phyloP scores from a whole-genome alignment of 139 green algal genomes.

The Micromonas commoda region DNA sequence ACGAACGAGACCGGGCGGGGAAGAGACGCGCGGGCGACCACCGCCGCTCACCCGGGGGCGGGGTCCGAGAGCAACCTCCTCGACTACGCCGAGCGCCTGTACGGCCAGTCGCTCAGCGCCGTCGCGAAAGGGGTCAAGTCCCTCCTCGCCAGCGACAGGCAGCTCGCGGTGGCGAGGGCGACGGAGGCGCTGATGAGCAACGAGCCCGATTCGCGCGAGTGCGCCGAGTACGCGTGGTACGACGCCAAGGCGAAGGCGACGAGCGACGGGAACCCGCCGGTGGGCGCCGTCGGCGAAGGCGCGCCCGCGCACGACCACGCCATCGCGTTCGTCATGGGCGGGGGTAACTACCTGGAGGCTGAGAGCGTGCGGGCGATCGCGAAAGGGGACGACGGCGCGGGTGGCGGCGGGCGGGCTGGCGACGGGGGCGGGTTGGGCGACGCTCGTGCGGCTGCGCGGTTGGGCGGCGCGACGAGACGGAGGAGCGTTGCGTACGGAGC shows the following conservation, averaged over 20 bases:
- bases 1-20: too few relatives aligned
- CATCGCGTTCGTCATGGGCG: slow-evolving; percentile 95
- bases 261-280: not conserved
- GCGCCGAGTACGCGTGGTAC: slow-evolving; percentile 70
- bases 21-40: too few relatives aligned
- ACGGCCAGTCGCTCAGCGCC: slow-evolving; percentile 67
- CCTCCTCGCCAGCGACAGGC: slow-evolving; percentile 59
- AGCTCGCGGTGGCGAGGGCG: slow-evolving; percentile 69
- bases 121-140: slow-evolving; percentile 91
- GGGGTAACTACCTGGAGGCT: slow-evolving; percentile 91
- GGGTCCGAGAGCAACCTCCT: slow-evolving; percentile 58
- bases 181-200: slow-evolving; percentile 56
- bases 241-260: slow-evolving; percentile 65
- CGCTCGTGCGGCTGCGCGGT: too few relatives aligned
- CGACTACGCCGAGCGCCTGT: slow-evolving; percentile 87
- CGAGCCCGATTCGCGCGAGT: slow-evolving; percentile 14
- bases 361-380: slow-evolving; percentile 65
- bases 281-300: slow-evolving; percentile 29
- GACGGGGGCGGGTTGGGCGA: too few relatives aligned
- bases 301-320: slow-evolving; percentile 58
- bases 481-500: slow-evolving; percentile 80
- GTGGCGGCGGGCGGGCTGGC: too few relatives aligned
- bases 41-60: too few relatives aligned
- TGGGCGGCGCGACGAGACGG: not conserved
- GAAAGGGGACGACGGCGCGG: slow-evolving; percentile 27